Evolutionary conservation across 257 asterid species (phyloP), one percentile per base, ranked within the genome.

Genomic region (Leonotis leonurus): DNA sequence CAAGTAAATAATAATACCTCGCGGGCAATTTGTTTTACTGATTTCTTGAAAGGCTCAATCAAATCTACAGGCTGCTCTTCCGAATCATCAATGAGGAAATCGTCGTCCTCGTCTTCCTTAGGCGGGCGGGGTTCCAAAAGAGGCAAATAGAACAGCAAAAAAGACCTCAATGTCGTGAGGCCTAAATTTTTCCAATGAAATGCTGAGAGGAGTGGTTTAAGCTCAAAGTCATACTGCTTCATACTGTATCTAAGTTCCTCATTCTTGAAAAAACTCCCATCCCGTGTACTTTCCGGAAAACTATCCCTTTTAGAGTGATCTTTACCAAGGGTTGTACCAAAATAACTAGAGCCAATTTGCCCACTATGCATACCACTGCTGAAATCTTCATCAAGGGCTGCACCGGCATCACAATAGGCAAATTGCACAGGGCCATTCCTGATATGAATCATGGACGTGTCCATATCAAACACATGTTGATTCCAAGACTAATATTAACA

Each of bases 171-270:
- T 4, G 96, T 81, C 33, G 91, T 89, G 67, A 89, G 29, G 21
- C 82, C 88, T 49, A 92, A 67, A 70, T 72, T 72, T 70, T 76
- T 92, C 99, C 96, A 89, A 20, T 89, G 82, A 69, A 92, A 85
- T 56, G 97, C 99, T 16, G 99, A 89, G 56, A 85, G 72, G 52
- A 92, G 70, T 14, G 97, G 86, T 70, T 81, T 92, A 76, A 78
- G 67, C 79, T 83, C 80, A 58, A 92, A 73, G 58, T 73, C 71
- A 57, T 92, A 89, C 46, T 69, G 84, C 80, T 92, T 92, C 43
- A 80, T 58, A 74, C 69, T 63, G 65, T 79, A 62, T 35, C 61
- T 56, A 60, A 80, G 48, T 8, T 77, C 62, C 50, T 78, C 80
- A 56, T 56, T 57, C 67, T 56, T 70, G 51, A 81, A 74, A 62